phyloP scores from a whole-genome alignment of 352 stramenopile species.

The Pythium coloratum region DNA sequence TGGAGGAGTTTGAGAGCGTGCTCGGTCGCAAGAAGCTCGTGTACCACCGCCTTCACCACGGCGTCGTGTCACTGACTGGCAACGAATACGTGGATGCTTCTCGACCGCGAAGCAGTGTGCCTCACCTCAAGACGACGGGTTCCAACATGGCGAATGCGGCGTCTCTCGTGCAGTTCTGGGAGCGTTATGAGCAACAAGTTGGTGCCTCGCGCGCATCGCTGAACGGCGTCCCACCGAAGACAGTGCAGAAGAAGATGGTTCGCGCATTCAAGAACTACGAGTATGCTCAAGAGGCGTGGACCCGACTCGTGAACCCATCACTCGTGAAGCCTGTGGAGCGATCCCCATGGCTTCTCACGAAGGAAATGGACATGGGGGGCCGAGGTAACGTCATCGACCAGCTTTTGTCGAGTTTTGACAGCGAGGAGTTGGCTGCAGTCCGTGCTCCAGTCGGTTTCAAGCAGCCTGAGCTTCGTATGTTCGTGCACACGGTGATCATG shows the following conservation, averaged over 20 bases:
- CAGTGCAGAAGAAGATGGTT: conserved; percentile 88
- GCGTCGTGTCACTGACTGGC: conserved; percentile 66
- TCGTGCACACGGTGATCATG: conserved; percentile 74
- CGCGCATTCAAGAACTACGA: conserved; percentile 85
- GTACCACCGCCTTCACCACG: conserved; percentile 63
- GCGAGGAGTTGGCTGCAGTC: conserved; percentile 1
- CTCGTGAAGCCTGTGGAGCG: conserved; percentile 69
- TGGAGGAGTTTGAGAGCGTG: conserved; percentile 81
- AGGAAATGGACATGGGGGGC: conserved; percentile 77
- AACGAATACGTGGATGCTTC: conserved; percentile 73
- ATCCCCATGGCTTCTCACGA: conserved; percentile 72
- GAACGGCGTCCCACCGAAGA: conserved; percentile 47
- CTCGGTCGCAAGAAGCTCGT: conserved; percentile 69
- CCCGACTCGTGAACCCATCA: conserved; percentile 73
- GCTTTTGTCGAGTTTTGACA: conserved; percentile 65
- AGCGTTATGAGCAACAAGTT: conserved; percentile 69
- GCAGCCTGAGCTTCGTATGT: conserved; percentile 46
- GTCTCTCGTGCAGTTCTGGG: conserved; percentile 68
- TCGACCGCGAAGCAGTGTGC: conserved; percentile 70
- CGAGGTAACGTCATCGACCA: conserved; percentile 77
- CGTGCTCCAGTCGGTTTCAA: background rate
- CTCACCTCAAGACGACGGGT: conserved; percentile 41
- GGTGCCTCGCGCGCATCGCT: conserved; percentile 56
- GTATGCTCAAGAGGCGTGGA: conserved; percentile 87
- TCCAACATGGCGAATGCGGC: conserved; percentile 55